Conservation (phyloP, 2,329 filamentous ascomycete genomes). For the Colletotrichum navitas region DNA sequence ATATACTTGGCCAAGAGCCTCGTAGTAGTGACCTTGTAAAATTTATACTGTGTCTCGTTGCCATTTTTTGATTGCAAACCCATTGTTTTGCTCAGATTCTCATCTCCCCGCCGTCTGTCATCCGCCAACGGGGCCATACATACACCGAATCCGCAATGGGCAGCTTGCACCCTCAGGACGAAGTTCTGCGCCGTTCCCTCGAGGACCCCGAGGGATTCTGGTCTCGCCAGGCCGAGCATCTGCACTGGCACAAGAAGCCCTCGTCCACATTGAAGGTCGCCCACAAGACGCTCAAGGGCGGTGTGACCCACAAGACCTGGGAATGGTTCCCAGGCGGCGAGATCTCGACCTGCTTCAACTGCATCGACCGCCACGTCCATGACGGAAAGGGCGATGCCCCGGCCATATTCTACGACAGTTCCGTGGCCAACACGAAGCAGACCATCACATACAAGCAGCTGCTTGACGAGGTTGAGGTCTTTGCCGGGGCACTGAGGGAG, state of each 20-base stretch:
- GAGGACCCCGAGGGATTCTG: conserved; percentile 80
- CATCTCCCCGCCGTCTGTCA: not conserved
- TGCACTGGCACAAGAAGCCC: conserved; percentile 86
- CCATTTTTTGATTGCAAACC: not conserved
- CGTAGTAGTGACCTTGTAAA: not conserved
- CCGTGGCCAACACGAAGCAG: conserved; percentile 80
- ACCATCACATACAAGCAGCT: conserved; percentile 81
- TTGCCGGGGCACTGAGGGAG: conserved; percentile 85
- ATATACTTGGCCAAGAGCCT: conserved; percentile 1
- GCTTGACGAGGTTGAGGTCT: conserved; percentile 81
- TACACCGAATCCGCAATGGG: not conserved
- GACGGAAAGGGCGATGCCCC: conserved; percentile 79
- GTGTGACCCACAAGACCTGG: conserved; percentile 80
- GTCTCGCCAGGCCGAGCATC: conserved; percentile 77
- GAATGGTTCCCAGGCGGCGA: conserved; percentile 91
- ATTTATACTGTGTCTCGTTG: not conserved
- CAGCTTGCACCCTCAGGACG: conserved; percentile 62
- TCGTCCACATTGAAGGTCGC: conserved; percentile 69
- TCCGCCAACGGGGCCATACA: not conserved
- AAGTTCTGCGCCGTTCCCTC: conserved; percentile 69
- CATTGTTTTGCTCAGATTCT: not conserved
- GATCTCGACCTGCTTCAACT: conserved; percentile 93
- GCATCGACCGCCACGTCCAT: conserved; percentile 88
- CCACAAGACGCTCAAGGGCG: conserved; percentile 73
- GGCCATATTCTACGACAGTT: conserved; percentile 90